A percentile compares a stretch with the other conserved stretches of the same genome.
Evolutionary conservation across 371 early-diverging fungal genomes (phyloP).

Genomic region (Smittium culicis): DNA sequence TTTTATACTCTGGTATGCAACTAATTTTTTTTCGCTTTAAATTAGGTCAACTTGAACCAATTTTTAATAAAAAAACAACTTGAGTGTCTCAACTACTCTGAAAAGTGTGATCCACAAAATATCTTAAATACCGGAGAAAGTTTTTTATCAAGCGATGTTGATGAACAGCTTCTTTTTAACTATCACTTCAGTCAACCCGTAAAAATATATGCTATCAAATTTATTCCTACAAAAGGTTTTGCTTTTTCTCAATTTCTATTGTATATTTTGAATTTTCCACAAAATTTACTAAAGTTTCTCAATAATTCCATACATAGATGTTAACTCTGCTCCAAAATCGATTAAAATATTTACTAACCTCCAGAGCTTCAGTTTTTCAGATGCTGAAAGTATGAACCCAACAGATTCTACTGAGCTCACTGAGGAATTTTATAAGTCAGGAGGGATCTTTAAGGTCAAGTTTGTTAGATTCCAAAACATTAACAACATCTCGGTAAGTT

Average conservation of each 20-base stretch:
- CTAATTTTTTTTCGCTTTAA: too few relatives aligned
- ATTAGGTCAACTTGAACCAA: constrained; percentile 49
- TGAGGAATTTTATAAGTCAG: constrained; percentile 45
- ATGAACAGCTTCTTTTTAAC: constrained; percentile 80
- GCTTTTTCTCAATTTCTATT: too few relatives aligned
- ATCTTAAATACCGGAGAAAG: constrained; percentile 54
- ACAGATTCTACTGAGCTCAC: constrained; percentile 60
- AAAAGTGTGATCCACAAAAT: constrained; percentile 52
- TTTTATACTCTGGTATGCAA: too few relatives aligned
- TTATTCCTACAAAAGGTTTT: constrained; percentile 41
- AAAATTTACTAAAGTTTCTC: too few relatives aligned
- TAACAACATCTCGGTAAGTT: constrained; percentile 38
- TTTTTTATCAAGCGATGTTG: constrained; percentile 74
- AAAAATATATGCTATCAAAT: constrained; percentile 74
- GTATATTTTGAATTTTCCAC: too few relatives aligned
- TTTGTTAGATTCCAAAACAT: constrained; percentile 90
- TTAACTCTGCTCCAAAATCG: constrained; percentile 71
- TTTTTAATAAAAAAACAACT: constrained; percentile 57
- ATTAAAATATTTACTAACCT: constrained; percentile 73
- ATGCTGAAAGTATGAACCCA: constrained; percentile 53
- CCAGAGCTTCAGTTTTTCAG: constrained; percentile 70
- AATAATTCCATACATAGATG: too few relatives aligned
- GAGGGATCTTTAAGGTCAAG: constrained; percentile 52
- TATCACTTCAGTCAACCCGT: constrained; percentile 80
- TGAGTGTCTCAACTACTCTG: constrained; percentile 75